A percentile compares a stretch with the other conserved stretches of the same genome.
phyloP scores from a whole-genome alignment of 2,329 filamentous ascomycete genomes.

The Talaromyces funiculosus region DNA sequence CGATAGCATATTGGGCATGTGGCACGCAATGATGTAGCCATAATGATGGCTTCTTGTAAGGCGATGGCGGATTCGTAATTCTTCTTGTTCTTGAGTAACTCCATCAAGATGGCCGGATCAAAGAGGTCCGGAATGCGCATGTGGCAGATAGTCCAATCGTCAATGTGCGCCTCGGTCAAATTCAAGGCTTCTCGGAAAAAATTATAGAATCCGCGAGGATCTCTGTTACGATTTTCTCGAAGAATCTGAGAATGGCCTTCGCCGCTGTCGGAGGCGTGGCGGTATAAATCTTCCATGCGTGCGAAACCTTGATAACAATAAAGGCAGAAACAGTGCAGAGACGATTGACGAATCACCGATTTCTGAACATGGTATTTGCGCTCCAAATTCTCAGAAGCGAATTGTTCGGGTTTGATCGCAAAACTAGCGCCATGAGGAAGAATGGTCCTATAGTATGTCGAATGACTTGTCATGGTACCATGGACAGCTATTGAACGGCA shows the following conservation, averaged over 20 bases:
- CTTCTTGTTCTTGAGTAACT: slow-evolving; percentile 12
- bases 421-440: slow-evolving; percentile 6
- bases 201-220: slow-evolving; percentile 11
- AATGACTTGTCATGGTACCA: background rate
- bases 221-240: slow-evolving; percentile 12
- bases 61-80: slow-evolving; percentile 9
- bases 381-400: slow-evolving; percentile 3
- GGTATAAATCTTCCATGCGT: slow-evolving; percentile 14
- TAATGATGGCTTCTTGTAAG: slow-evolving; percentile 12
- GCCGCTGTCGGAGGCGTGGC: slow-evolving; percentile 12
- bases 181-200: slow-evolving; percentile 14
- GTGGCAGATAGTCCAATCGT: slow-evolving; percentile 14
- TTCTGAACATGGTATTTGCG: slow-evolving; percentile 10
- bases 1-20: slow-evolving; percentile 12
- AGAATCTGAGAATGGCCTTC: slow-evolving; percentile 13
- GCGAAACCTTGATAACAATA: slow-evolving; percentile 14
- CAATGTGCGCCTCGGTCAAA: slow-evolving; percentile 11
- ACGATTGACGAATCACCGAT: slow-evolving; percentile 10
- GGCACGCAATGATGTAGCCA: slow-evolving; percentile 12
- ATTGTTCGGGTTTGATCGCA: slow-evolving; percentile 5
- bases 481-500: background rate
- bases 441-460: slow-evolving; percentile 1
- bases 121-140: slow-evolving; percentile 13
- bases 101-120: slow-evolving; percentile 12
- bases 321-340: slow-evolving; percentile 13